These are phyloP conservation scores for Colletotrichum lini DNA, from an alignment of 2,329 filamentous ascomycete genomes.

Conservation along the genomic window DNA sequence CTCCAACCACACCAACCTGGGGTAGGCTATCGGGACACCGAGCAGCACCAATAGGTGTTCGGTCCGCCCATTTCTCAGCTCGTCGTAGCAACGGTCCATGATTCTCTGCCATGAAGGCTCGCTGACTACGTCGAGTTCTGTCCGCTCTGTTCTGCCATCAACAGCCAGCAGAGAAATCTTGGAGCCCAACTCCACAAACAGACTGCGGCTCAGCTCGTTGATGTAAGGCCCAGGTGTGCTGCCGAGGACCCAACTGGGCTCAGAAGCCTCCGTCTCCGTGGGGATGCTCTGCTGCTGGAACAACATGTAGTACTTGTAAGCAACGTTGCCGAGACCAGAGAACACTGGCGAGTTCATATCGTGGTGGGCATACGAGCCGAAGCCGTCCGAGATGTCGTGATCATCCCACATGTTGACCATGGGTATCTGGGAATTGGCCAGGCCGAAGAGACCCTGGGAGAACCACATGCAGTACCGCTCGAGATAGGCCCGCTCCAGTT, in stretches of 20 bases:
- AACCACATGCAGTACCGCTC: conserved; percentile 95
- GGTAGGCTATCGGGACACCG: conserved; percentile 87
- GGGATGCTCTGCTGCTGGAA: conserved; percentile 95
- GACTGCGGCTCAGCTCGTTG: conserved; percentile 83
- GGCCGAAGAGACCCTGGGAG: conserved; percentile 92
- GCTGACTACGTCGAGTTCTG: conserved; percentile 83
- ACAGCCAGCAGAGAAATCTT: conserved; percentile 87
- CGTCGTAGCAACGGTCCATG: conserved; percentile 86
- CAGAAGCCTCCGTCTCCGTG: conserved; percentile 84
- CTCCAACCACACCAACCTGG: conserved; percentile 79
- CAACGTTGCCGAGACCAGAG: conserved; percentile 88
- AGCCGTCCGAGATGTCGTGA: conserved; percentile 93
- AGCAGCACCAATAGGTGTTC: conserved; percentile 92
- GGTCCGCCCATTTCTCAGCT: conserved; percentile 86
- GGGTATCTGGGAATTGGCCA: conserved; percentile 94
- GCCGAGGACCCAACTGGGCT: conserved; percentile 94
- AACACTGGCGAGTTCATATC: conserved; percentile 95
- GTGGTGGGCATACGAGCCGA: conserved; percentile 90
- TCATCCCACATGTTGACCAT: conserved; percentile 99
- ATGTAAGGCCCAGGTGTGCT: conserved; percentile 89
- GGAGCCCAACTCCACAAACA: conserved; percentile 87
- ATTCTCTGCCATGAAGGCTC: conserved; percentile 88
- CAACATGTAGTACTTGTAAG: conserved; percentile 98
- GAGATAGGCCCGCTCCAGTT: conserved; percentile 90
- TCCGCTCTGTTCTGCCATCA: conserved; percentile 93